These are phyloP conservation scores for Aspergillus spinulosporus DNA, from an alignment of 2,329 filamentous ascomycete genomes.

Conservation along the genomic window DNA sequence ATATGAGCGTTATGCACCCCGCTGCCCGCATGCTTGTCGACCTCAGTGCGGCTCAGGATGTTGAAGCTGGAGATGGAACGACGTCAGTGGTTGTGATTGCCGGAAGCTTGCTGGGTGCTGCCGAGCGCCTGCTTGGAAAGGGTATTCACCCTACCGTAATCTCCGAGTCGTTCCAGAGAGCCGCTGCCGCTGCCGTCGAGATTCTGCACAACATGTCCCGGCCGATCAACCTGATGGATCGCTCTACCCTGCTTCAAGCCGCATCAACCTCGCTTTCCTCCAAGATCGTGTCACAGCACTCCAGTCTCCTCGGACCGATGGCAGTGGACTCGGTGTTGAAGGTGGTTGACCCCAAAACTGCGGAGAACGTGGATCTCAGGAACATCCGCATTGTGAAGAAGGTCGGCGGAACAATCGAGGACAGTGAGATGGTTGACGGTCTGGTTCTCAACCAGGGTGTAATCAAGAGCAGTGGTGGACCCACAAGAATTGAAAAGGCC, in stretches of 20 bases:
- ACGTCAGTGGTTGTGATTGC: conserved; percentile 98
- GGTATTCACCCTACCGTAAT: conserved; percentile 96
- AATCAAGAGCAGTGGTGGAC: conserved; percentile 89
- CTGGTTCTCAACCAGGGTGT: conserved; percentile 89
- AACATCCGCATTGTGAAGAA: conserved; percentile 98
- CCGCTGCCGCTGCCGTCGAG: conserved; percentile 82
- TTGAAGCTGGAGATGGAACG: conserved; percentile 96
- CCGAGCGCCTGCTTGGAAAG: conserved; percentile 86
- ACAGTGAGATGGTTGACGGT: conserved; percentile 95
- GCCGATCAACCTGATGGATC: conserved; percentile 85
- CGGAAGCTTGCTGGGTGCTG: conserved; percentile 88
- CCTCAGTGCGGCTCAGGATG: conserved; percentile 93
- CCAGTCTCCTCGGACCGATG: conserved; percentile 93
- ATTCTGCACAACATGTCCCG: conserved; percentile 94
- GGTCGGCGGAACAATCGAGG: conserved; percentile 95
- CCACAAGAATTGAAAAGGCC: conserved; percentile 93
- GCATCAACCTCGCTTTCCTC: conserved; percentile 96
- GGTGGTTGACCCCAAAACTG: conserved; percentile 92
- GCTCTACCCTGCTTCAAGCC: conserved; percentile 86
- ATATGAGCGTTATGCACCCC: conserved; percentile 99
- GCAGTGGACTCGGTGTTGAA: conserved; percentile 95
- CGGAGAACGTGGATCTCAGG: conserved; percentile 92
- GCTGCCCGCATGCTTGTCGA: conserved; percentile 99
- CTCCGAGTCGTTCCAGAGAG: conserved; percentile 95
- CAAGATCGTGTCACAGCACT: conserved; percentile 98